phyloP scores from a whole-genome alignment of 371 early-diverging fungal genomes.

The Encephalitozoon romaleae region DNA sequence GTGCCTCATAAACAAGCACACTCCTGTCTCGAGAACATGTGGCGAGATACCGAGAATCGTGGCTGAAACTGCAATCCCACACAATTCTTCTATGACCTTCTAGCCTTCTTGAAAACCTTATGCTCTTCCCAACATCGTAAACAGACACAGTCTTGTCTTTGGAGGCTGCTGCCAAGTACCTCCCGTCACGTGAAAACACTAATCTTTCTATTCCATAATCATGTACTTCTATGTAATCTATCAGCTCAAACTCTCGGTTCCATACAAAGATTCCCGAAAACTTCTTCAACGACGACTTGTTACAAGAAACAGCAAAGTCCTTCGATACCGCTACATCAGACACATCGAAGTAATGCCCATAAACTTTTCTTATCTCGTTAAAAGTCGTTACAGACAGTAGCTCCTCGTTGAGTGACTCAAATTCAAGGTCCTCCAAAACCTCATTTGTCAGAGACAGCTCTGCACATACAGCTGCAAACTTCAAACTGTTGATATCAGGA shows the following conservation, averaged over 20 bases:
- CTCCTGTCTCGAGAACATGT: slow-evolving; percentile 48
- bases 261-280: slow-evolving; percentile 53
- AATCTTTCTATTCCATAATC: slow-evolving; percentile 38
- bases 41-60: slow-evolving; percentile 35
- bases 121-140: slow-evolving; percentile 4
- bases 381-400: slow-evolving; percentile 32
- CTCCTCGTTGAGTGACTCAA: slow-evolving; percentile 29
- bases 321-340: slow-evolving; percentile 26
- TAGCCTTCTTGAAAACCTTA: slow-evolving; percentile 17
- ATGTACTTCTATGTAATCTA: slow-evolving; percentile 46
- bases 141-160: slow-evolving; percentile 47
- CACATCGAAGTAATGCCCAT: slow-evolving; percentile 54
- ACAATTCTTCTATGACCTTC: slow-evolving; percentile 40
- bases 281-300: slow-evolving; percentile 25
- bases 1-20: slow-evolving; percentile 37
- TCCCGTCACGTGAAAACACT: slow-evolving; percentile 24
- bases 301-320: slow-evolving; percentile 40
- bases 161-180: slow-evolving; percentile 36
- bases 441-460: slow-evolving; percentile 51
- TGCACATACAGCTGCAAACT: slow-evolving; percentile 28
- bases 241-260: slow-evolving; percentile 23
- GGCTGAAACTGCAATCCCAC: slow-evolving; percentile 35
- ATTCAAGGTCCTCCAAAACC: slow-evolving; percentile 5
- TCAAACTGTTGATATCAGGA: slow-evolving; percentile 1
- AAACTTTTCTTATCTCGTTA: slow-evolving; percentile 47